Conservation (phyloP, 2,329 filamentous ascomycete genomes). For the Endothia cerciana region DNA sequence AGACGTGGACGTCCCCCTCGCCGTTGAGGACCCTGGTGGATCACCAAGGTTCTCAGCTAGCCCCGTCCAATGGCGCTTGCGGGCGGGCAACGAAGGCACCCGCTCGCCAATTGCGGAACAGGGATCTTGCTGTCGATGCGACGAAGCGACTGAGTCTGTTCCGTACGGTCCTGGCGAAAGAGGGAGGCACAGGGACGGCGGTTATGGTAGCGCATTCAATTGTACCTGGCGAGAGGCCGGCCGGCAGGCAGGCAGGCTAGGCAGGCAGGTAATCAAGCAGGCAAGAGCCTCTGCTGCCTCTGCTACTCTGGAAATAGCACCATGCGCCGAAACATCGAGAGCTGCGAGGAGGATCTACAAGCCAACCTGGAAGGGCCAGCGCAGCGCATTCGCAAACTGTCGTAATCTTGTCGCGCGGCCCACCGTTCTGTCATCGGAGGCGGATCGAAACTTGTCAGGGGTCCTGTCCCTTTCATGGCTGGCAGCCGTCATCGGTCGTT, state of each 20-base stretch:
- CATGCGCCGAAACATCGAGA: constrained; percentile 5
- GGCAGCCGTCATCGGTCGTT: constrained; percentile 5
- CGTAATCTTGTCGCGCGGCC: constrained; percentile 17
- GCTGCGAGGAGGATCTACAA: not conserved
- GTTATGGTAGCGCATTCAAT: not conserved
- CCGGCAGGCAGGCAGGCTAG: not conserved
- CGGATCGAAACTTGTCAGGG: constrained; percentile 11
- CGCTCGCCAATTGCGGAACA: constrained; percentile 29
- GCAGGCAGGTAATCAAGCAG: not conserved
- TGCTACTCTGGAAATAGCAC: not conserved
- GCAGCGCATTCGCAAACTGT: constrained; percentile 4
- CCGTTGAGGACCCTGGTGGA: constrained; percentile 16
- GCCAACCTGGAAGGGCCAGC: not conserved
- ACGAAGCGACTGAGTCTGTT: constrained; percentile 1
- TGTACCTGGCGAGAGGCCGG: not conserved
- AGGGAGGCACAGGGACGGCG: not conserved
- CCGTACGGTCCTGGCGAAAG: not conserved
- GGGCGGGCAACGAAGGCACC: constrained; percentile 20
- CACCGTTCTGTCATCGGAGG: not conserved
- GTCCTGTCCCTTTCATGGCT: not conserved
- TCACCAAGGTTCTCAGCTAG: constrained; percentile 17
- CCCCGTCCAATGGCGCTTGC: constrained; percentile 31
- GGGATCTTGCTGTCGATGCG: constrained; percentile 28
- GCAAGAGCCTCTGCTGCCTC: constrained; percentile 1
- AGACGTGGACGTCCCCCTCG: constrained; percentile 21